Evolutionary conservation across 2,329 filamentous ascomycete species (phyloP).

Genomic region (Sclerotinia glacialis): DNA sequence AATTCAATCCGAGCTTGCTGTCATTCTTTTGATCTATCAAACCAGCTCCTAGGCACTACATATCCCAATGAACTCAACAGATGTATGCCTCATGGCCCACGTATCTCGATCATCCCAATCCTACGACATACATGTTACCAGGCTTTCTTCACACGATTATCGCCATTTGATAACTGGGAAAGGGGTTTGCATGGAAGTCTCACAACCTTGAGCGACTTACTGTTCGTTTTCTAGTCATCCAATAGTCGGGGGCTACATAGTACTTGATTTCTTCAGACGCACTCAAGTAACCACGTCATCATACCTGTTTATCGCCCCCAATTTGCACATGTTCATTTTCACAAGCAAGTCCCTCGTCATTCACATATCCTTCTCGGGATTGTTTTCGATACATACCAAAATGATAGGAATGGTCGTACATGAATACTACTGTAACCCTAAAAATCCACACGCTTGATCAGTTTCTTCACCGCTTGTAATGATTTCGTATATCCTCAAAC

Average conservation of each 20-base stretch:
- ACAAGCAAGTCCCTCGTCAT: not conserved
- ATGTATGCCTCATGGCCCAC: not conserved
- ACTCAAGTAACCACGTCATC: conserved; percentile 2
- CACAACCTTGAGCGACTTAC: conserved; percentile 10
- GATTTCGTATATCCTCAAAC: conserved; percentile 3
- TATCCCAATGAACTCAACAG: not conserved
- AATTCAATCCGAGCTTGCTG: not conserved
- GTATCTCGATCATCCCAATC: conserved; percentile 4
- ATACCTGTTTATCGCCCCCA: conserved; percentile 14
- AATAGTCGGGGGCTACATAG: conserved; percentile 4
- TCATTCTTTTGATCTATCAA: not conserved
- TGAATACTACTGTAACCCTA: not conserved
- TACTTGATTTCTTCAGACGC: not conserved
- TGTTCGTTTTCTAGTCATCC: conserved; percentile 6
- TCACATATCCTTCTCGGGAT: not conserved
- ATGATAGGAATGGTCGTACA: not conserved
- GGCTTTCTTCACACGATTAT: conserved; percentile 2
- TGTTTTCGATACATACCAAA: not conserved
- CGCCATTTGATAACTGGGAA: conserved; percentile 16
- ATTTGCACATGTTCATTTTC: not conserved
- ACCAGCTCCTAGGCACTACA: not conserved
- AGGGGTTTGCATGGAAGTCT: conserved; percentile 11
- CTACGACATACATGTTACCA: conserved; percentile 3
- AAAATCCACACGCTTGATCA: not conserved
- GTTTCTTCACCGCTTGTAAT: not conserved